Conservation (phyloP, 2,329 filamentous ascomycete genomes). For the Colletotrichum tropicale region DNA sequence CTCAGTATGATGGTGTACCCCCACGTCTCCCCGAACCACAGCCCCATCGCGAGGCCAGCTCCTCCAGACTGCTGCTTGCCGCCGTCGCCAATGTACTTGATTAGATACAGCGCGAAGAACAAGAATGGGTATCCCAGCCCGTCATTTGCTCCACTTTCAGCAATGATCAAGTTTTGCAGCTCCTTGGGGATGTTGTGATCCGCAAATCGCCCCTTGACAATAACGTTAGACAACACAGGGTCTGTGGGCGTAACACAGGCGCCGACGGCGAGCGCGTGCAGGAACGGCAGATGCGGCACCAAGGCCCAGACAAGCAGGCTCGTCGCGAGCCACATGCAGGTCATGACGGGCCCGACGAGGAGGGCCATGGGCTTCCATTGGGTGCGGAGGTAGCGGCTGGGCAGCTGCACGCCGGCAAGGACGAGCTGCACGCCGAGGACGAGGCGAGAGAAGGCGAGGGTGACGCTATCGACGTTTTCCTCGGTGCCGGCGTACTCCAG, state of each 20-base stretch:
- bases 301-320: slow-evolving; percentile 79
- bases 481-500: slow-evolving; percentile 70
- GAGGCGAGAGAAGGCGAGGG: slow-evolving; percentile 83
- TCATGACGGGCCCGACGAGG: slow-evolving; percentile 85
- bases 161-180: slow-evolving; percentile 80
- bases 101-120: slow-evolving; percentile 82
- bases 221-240: slow-evolving; percentile 84
- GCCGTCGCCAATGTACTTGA: slow-evolving; percentile 72
- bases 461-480: slow-evolving; percentile 70
- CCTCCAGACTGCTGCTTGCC: slow-evolving; percentile 62
- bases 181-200: slow-evolving; percentile 86
- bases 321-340: slow-evolving; percentile 84
- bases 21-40: slow-evolving; percentile 89
- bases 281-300: slow-evolving; percentile 72
- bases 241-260: slow-evolving; percentile 94
- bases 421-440: slow-evolving; percentile 92
- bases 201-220: slow-evolving; percentile 92
- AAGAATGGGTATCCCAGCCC: slow-evolving; percentile 89
- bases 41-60: slow-evolving; percentile 68
- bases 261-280: slow-evolving; percentile 80
- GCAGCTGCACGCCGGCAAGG: slow-evolving; percentile 85
- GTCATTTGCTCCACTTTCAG: slow-evolving; percentile 88
- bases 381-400: slow-evolving; percentile 77
- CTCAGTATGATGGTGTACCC: slow-evolving; percentile 83
- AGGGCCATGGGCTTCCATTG: slow-evolving; percentile 80